Percentiles rank a stretch among this genome's conserved stretches.
These are phyloP conservation scores for Extremus antarcticus DNA, from an alignment of 495 filamentous ascomycete genomes.

Conservation along the genomic window DNA sequence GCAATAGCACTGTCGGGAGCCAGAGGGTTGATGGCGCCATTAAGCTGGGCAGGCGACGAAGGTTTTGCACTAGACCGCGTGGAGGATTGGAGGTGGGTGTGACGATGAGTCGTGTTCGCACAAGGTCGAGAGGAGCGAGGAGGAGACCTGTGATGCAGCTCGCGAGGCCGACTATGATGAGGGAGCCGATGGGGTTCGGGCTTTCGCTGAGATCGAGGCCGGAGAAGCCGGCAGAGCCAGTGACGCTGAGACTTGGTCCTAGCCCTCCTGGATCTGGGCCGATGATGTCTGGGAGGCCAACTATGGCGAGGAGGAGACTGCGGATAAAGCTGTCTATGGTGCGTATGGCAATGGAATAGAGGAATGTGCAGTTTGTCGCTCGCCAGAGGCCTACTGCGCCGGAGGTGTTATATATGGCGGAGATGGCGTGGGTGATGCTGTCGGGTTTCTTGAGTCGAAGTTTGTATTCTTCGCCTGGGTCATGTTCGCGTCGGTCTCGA, in stretches of 20 bases:
- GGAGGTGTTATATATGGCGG: conserved; percentile 78
- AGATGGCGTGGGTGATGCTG: conserved; percentile 68
- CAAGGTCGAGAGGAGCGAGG: conserved; percentile 76
- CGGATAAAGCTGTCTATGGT: conserved; percentile 78
- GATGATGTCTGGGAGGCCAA: conserved; percentile 61
- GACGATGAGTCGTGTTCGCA: conserved; percentile 59
- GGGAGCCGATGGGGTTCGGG: conserved; percentile 58
- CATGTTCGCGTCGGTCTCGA: conserved; percentile 4
- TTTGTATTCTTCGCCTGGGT: conserved; percentile 20
- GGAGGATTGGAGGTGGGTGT: conserved; percentile 11
- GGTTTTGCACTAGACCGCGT: conserved; percentile 2
- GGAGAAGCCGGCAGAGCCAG: conserved; percentile 21
- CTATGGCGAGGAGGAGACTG: conserved; percentile 66
- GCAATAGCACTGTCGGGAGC: conserved; percentile 75
- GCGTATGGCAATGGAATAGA: conserved; percentile 76
- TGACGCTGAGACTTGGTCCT: conserved; percentile 41
- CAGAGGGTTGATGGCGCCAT: conserved; percentile 59
- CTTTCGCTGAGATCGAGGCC: conserved; percentile 54
- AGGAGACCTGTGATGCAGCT: conserved; percentile 67
- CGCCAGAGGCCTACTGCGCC: conserved; percentile 91
- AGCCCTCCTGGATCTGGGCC: conserved; percentile 6
- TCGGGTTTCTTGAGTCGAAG: conserved; percentile 57
- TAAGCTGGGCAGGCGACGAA: conserved; percentile 53
- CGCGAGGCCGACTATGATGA: conserved; percentile 73
- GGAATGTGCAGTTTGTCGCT: conserved; percentile 78